Evolutionary conservation across 805 yeast genomes (phyloP).

Genomic region (Pichia rugopelliculosa): DNA sequence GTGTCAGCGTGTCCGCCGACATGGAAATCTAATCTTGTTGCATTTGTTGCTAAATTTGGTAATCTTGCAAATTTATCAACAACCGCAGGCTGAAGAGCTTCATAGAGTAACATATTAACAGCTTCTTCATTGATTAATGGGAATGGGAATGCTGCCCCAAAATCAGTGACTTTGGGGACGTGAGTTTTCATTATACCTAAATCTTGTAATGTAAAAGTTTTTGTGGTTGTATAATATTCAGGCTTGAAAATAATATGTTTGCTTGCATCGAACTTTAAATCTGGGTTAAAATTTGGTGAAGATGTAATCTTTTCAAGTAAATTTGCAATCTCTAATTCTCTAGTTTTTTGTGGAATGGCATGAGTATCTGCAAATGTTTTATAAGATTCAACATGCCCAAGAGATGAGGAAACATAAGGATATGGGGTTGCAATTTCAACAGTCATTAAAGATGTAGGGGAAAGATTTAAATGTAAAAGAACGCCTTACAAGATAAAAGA

Average conservation of each 20-base stretch:
- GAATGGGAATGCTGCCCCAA: conserved; percentile 48
- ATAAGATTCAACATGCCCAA: conserved; percentile 10
- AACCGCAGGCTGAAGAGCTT: conserved; percentile 37
- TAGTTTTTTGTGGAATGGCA: conserved; percentile 21
- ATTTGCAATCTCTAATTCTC: conserved; percentile 19
- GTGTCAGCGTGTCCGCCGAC: conserved; percentile 41
- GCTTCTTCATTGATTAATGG: conserved; percentile 55
- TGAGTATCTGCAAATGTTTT: conserved; percentile 6
- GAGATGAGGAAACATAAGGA: conserved; percentile 5
- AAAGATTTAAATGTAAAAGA: no score
- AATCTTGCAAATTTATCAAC: conserved; percentile 38
- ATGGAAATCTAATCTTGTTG: conserved; percentile 35
- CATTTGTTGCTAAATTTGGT: conserved; percentile 26
- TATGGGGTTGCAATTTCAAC: conserved; percentile 1
- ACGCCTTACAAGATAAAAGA: no score
- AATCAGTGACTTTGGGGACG: conserved; percentile 27
- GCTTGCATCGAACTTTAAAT: conserved; percentile 31
- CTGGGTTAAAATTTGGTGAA: conserved; percentile 21
- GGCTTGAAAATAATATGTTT: conserved; percentile 33
- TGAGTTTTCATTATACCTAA: conserved; percentile 32
- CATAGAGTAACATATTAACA: conserved; percentile 46
- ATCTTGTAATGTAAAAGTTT: conserved; percentile 32
- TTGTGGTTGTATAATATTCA: conserved; percentile 31
- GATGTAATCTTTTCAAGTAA: conserved; percentile 16
- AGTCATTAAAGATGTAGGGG: no score